Base-by-base conservation (phyloP, 768 basidiomycete genomes). In the Kwoniella sp. region DNA sequence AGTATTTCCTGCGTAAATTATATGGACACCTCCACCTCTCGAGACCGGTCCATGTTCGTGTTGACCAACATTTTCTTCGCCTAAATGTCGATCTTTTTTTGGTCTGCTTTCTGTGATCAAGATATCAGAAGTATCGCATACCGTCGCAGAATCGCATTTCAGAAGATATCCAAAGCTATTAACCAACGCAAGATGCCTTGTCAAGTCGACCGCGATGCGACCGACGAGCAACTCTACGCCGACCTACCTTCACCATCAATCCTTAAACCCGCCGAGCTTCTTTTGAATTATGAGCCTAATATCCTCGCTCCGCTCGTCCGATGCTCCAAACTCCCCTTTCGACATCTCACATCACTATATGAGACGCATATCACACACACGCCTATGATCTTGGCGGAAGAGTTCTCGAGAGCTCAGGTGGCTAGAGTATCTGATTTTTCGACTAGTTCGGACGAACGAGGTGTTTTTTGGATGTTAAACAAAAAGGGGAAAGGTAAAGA, bases 361-460 rank as follows among this genome's bases (percentile, higher is more conserved):
- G 78, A 83, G 27, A 78, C 77, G 3, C 83, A 83, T 60, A 81
- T 84, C 58, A 83, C 83, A 1, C 75, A 80, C 60, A 83, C 83
- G n/a, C 83, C 83, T 1, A 83, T 84, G 83, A 83, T 82, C 17
- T 78, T 83, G 1, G 82, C 83, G 1, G 69, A 78, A 27, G 82
- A 84, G 68, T 84, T 83, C 70, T 80, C 80, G 1, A 77, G 83
- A 25, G 83, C 82, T 2, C 74, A 80, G 48, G 76, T 71, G 5
- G 83, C 82, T 0, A 64, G 83, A 25, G 74, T 79, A 19, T 66
- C 78, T 9, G 83, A 84, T 60, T 84, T 84, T 62, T 70, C 79
- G 6, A 83, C 83, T 0, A 73, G 68, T 19, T 46, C 37, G 0
- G 46, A 66, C 8, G 83, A 84, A 63, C 74, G 83, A 25, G 83